Percentiles rank a stretch among this genome's conserved stretches.
Conservation (phyloP, 768 basidiomycete species). For the Coprinellus micaceus region DNA sequence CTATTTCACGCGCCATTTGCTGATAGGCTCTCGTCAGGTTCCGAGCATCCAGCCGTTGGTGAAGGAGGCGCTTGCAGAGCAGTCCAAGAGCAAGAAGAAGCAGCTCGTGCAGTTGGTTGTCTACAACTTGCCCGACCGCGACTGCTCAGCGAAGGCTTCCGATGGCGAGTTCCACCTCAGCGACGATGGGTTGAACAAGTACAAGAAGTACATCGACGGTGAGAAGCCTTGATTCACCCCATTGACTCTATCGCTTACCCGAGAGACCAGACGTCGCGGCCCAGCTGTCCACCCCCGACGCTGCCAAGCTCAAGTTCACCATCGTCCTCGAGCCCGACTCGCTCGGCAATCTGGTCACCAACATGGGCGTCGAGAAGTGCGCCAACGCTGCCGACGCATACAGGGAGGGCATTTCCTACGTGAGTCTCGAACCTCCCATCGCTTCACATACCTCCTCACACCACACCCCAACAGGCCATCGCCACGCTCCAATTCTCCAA, state of each 20-base stretch:
- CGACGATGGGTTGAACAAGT: slow-evolving; percentile 27
- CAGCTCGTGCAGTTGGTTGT: slow-evolving; percentile 29
- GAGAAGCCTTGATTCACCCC: not conserved
- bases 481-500: slow-evolving; percentile 16
- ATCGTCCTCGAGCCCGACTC: slow-evolving; percentile 31
- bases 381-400: slow-evolving; percentile 27
- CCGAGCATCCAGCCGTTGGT: slow-evolving; percentile 6
- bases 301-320: slow-evolving; percentile 24
- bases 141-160: slow-evolving; percentile 31
- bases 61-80: slow-evolving; percentile 8
- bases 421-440: not conserved
- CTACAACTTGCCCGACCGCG: slow-evolving; percentile 34
- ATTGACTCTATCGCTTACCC: not conserved
- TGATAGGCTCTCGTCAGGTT: not conserved
- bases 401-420: slow-evolving; percentile 19
- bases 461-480: slow-evolving; percentile 21
- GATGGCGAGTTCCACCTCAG: slow-evolving; percentile 27
- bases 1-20: not conserved
- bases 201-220: slow-evolving; percentile 29
- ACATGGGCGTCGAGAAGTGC: slow-evolving; percentile 26
- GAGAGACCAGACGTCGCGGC: slow-evolving; percentile 13
- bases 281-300: slow-evolving; percentile 15
- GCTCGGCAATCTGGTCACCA: slow-evolving; percentile 29
- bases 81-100: slow-evolving; percentile 13
- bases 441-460: not conserved